These are phyloP conservation scores for Pseudomonodictys pantanalensis DNA, from an alignment of 495 filamentous ascomycete genomes.

Conservation along the genomic window DNA sequence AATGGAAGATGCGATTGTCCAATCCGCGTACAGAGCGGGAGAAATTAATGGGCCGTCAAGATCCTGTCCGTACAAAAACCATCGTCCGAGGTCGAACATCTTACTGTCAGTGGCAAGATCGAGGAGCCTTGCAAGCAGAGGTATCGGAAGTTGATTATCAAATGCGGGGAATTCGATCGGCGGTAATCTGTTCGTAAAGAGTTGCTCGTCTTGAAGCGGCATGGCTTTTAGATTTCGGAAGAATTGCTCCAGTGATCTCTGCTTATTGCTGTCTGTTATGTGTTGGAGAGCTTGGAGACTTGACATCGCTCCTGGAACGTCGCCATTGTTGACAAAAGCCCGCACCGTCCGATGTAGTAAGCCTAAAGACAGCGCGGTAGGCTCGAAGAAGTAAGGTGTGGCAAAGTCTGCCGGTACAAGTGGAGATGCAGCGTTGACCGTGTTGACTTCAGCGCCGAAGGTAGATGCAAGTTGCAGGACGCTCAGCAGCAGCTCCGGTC, in stretches of 20 bases:
- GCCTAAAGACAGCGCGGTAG: slow-evolving; percentile 36
- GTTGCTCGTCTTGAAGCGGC: slow-evolving; percentile 1
- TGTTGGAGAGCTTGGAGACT: slow-evolving; percentile 33
- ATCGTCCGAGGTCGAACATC: slow-evolving; percentile 51
- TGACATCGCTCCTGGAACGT: slow-evolving; percentile 33
- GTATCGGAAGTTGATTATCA: slow-evolving; percentile 47
- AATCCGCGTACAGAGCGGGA: slow-evolving; percentile 46
- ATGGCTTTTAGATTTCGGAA: slow-evolving; percentile 21
- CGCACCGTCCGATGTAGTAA: slow-evolving; percentile 37
- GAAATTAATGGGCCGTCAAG: slow-evolving; percentile 58
- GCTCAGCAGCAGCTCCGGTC: slow-evolving; percentile 44
- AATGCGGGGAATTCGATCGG: slow-evolving; percentile 37
- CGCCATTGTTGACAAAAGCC: slow-evolving; percentile 29
- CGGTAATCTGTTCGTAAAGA: slow-evolving; percentile 1
- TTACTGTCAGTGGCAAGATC: slow-evolving; percentile 51
- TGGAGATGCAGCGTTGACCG: slow-evolving; percentile 21
- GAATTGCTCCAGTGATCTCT: slow-evolving; percentile 32
- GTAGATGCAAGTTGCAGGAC: slow-evolving; percentile 40
- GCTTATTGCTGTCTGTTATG: slow-evolving; percentile 41
- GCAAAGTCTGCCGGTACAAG: not conserved
- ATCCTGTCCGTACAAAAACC: slow-evolving; percentile 55
- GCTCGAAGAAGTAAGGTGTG: slow-evolving; percentile 39
- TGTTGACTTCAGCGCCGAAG: slow-evolving; percentile 37
- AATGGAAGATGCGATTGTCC: slow-evolving; percentile 53
- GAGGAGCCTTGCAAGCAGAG: slow-evolving; percentile 51